These are phyloP conservation scores for Staphylotrichum longicolle DNA, from an alignment of 495 filamentous ascomycete species.

Conservation along the genomic window DNA sequence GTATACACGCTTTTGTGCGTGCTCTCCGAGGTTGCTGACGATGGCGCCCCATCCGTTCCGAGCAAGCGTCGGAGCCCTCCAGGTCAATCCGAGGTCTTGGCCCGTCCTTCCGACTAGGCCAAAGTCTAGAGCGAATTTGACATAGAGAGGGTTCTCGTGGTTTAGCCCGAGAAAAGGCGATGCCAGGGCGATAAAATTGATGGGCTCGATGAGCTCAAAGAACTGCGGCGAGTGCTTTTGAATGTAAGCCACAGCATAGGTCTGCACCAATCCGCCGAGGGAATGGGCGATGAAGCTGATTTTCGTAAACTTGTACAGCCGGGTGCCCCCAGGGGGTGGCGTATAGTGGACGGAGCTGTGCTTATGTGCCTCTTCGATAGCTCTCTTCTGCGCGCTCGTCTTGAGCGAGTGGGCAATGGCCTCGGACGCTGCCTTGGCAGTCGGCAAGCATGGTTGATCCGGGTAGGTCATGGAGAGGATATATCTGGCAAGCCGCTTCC, in stretches of 20 bases:
- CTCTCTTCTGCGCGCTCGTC: slow-evolving; percentile 29
- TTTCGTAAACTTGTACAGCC: slow-evolving; percentile 82
- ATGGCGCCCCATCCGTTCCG: slow-evolving; percentile 85
- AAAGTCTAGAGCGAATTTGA: slow-evolving; percentile 94
- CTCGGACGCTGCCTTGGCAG: slow-evolving; percentile 53
- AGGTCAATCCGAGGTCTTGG: slow-evolving; percentile 90
- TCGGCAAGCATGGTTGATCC: slow-evolving; percentile 78
- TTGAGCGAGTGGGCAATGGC: slow-evolving; percentile 40
- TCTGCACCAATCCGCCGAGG: slow-evolving; percentile 86
- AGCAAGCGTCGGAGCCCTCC: slow-evolving; percentile 81
- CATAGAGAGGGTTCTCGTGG: slow-evolving; percentile 95
- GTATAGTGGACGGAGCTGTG: slow-evolving; percentile 53
- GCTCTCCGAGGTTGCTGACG: slow-evolving; percentile 71
- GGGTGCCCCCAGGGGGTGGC: slow-evolving; percentile 40
- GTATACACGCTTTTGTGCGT: slow-evolving; percentile 60
- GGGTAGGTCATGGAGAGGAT: slow-evolving; percentile 87
- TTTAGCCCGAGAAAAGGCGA: slow-evolving; percentile 89
- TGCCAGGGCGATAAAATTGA: slow-evolving; percentile 93
- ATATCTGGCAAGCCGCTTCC: slow-evolving; percentile 90
- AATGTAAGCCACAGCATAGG: slow-evolving; percentile 95
- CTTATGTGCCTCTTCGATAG: slow-evolving; percentile 43
- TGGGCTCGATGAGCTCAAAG: slow-evolving; percentile 79
- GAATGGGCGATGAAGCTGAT: slow-evolving; percentile 97
- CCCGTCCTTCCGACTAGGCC: slow-evolving; percentile 92
- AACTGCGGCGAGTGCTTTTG: slow-evolving; percentile 92